Conservation (phyloP, 78 protist genomes). For the Acrasis kona region DNA sequence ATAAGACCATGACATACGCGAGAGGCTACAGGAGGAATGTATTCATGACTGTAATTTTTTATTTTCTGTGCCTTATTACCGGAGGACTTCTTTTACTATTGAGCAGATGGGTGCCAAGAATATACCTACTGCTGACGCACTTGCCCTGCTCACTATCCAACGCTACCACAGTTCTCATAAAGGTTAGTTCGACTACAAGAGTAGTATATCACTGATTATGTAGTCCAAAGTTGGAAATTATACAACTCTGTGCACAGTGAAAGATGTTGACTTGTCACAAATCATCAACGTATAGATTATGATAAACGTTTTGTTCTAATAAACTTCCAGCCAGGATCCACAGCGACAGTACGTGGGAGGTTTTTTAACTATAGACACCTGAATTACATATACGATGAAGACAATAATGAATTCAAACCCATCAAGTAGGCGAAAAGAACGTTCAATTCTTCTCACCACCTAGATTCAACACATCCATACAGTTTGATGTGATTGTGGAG, state of each 20-base stretch:
- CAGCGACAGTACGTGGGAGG: too few relatives aligned
- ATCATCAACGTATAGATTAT: neutral
- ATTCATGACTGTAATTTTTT: neutral
- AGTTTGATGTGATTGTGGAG: neutral
- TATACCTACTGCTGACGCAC: neutral
- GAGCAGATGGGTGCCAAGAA: neutral
- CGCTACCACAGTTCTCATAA: too few relatives aligned
- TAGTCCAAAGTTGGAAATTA: too few relatives aligned
- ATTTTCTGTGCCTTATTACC: neutral
- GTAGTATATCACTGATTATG: too few relatives aligned
- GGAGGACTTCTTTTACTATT: neutral
- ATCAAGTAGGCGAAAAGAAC: neutral
- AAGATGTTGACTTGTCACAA: neutral
- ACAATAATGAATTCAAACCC: neutral
- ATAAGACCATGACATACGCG: neutral
- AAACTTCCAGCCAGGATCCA: too few relatives aligned
- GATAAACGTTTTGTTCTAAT: neutral
- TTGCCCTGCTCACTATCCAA: too few relatives aligned
- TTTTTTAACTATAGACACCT: neutral
- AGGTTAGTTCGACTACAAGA: neutral
- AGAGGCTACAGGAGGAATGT: neutral
- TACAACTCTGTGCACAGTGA: too few relatives aligned
- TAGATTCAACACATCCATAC: neutral
- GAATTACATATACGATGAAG: neutral
- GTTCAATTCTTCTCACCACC: neutral